Conservation (phyloP, 2,329 filamentous ascomycete species). For the Neurospora sp. region DNA sequence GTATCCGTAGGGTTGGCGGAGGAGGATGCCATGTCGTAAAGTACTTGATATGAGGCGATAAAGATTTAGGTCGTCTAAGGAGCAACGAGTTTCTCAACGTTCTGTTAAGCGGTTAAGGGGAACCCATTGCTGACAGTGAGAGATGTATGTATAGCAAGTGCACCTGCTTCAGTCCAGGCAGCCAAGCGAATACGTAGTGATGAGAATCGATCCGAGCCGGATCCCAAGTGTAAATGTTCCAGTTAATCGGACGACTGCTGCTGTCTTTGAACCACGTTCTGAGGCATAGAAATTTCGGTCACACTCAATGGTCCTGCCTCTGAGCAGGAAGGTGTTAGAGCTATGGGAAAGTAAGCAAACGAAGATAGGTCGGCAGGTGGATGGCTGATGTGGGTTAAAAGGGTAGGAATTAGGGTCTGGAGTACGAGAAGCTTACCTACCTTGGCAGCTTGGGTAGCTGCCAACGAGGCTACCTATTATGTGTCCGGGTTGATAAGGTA, state of each 20-base stretch:
- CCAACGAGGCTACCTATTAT: neutral
- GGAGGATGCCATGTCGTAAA: conserved; percentile 17
- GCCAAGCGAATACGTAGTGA: neutral
- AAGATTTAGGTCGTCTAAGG: neutral
- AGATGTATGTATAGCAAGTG: neutral
- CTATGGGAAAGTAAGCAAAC: neutral
- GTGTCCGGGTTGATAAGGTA: neutral
- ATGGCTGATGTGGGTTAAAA: neutral
- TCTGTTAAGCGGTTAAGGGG: neutral
- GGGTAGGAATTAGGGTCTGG: neutral
- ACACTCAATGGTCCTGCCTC: neutral
- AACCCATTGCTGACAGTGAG: neutral
- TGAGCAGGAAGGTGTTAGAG: neutral
- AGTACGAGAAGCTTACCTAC: neutral
- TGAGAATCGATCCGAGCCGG: neutral
- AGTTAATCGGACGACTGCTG: neutral
- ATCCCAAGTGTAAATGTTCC: neutral
- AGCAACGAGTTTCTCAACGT: neutral
- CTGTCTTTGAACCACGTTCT: neutral
- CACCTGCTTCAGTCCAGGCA: neutral
- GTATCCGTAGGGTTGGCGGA: conserved; percentile 20
- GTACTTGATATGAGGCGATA: neutral
- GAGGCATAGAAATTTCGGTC: neutral
- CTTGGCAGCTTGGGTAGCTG: neutral
- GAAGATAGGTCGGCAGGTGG: neutral